Percentiles rank a stretch among this genome's conserved stretches.
Evolutionary conservation across 2,329 filamentous ascomycete genomes (phyloP).

Genomic region (Hymenoscyphus salicellus): DNA sequence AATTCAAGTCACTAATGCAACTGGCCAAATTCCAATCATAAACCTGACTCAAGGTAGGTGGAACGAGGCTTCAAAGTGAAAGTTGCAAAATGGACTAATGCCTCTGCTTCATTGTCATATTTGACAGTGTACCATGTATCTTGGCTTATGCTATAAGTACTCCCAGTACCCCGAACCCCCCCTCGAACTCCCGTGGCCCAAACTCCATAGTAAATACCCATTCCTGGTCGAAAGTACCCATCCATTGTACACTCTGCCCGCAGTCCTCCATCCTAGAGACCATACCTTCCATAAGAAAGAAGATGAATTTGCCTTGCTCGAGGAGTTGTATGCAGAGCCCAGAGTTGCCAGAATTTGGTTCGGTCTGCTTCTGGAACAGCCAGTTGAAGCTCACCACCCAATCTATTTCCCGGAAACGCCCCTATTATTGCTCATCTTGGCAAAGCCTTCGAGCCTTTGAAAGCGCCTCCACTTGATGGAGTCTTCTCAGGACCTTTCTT

Average conservation of each 20-base stretch:
- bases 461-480: slow-evolving; percentile 1
- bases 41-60: too few species aligned
- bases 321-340: background rate
- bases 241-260: background rate
- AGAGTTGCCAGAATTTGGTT: background rate
- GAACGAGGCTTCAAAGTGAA: background rate
- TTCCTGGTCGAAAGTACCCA: background rate
- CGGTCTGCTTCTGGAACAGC: background rate
- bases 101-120: background rate
- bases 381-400: background rate
- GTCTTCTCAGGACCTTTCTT: slow-evolving; percentile 48
- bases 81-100: background rate
- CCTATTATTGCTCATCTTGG: slow-evolving; percentile 21
- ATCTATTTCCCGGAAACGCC: background rate
- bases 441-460: slow-evolving; percentile 23
- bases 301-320: slow-evolving; percentile 1
- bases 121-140: background rate
- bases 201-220: background rate
- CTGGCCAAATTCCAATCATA: too few species aligned
- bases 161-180: background rate
- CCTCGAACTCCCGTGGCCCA: background rate
- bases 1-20: too few species aligned
- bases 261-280: background rate
- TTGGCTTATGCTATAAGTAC: background rate
- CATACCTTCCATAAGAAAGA: background rate